Percentiles rank a stretch among this genome's conserved stretches.
These are phyloP conservation scores for Ulvella scutata DNA, from an alignment of 139 green algal species.

Conservation along the genomic window DNA sequence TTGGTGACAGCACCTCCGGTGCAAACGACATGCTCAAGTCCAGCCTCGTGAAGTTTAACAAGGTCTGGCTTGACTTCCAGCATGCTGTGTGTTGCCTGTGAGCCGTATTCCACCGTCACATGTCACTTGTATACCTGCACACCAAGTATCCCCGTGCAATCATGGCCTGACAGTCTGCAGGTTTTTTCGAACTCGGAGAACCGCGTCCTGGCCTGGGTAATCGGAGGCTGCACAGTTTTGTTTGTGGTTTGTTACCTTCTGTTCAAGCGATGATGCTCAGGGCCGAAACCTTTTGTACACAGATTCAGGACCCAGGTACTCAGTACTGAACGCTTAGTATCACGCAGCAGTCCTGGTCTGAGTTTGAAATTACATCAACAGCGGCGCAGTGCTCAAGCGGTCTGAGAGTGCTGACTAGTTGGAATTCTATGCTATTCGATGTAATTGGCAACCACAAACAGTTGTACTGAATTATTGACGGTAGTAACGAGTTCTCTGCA, in stretches of 20 bases:
- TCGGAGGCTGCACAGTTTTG: neutral
- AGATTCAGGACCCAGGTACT: too few species aligned
- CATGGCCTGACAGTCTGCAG: neutral
- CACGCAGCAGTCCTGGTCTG: too few species aligned
- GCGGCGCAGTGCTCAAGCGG: too few species aligned
- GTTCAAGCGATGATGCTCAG: neutral
- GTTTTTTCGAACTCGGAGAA: constrained; percentile 1
- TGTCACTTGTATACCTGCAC: neutral
- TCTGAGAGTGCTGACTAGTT: too few species aligned
- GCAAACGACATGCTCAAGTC: neutral
- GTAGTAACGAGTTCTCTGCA: too few species aligned
- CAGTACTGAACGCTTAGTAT: too few species aligned
- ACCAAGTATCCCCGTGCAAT: neutral
- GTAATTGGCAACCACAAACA: too few species aligned
- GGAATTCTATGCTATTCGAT: too few species aligned
- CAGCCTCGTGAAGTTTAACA: neutral
- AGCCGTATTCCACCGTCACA: neutral
- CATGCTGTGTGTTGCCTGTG: neutral
- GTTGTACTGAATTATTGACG: too few species aligned
- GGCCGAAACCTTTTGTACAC: too few species aligned
- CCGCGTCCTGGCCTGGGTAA: neutral
- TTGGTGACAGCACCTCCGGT: neutral
- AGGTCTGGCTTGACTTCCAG: neutral
- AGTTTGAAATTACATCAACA: too few species aligned
- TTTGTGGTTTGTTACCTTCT: neutral